Evolutionary conservation across 192 early-diverging fungal genomes (phyloP), one percentile per base, ranked within the genome.

Genomic region (Coemansia biformis): DNA sequence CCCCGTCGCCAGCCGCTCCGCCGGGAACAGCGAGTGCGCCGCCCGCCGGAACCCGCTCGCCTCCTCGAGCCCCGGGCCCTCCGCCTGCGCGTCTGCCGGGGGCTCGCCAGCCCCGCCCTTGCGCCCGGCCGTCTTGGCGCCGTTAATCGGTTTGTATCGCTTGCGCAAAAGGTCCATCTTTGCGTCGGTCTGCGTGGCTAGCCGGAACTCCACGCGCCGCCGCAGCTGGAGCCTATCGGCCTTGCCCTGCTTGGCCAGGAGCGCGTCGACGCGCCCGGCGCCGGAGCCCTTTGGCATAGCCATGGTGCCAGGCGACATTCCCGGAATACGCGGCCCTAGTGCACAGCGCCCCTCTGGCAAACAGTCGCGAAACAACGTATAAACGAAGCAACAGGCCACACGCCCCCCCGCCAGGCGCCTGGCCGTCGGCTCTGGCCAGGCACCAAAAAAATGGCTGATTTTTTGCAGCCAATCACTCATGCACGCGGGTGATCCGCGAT

Each of bases 121-220:
- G 38, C 30, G 38, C 7, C 13, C 30, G 0, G 45, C 16, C 21
- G 26, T 21, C 16, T 43, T 39, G 17, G 22, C 38, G 46, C 38
- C 63, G 58, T 85, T 85, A 43, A 85, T 76, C 6, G 83, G 79
- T 51, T 66, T 66, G 49, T 83, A 85, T 59, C 81, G 82, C 51
- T 78, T 77, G 43, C 76, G 76, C 24, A 83, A 72, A 3, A 49
- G 57, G 46, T 83, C 83, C 71, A 80, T 76, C 46, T 85, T 81
- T 19, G 45, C 51, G 60, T 85, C 83, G 16, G 78, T 16, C 45
- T 77, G 78, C 7, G 63, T 75, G 9, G 80, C 78, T 47, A 72
- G 54, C 4, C 77, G 76, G 42, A 85, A 85, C 41, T 83, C 78
- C 19, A 85, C 78, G 39, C 83, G 75, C 23, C 83, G 79, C 17